Evolutionary conservation across 2,329 filamentous ascomycete genomes (phyloP).

Genomic region (Bipolaris victoriae): DNA sequence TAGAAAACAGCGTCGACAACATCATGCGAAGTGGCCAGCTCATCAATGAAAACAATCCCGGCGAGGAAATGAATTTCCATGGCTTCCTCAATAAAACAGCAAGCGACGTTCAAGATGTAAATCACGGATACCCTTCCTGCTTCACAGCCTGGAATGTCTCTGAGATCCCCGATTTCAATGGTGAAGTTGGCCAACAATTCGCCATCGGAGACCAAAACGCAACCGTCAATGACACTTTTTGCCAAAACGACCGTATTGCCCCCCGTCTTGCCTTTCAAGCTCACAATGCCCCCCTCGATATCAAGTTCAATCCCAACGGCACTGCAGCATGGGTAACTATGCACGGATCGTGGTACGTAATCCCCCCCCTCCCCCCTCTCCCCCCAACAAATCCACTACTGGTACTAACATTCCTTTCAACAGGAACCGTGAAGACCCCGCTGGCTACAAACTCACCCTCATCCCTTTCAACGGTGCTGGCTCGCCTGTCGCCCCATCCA

Average conservation of each 20-base stretch:
- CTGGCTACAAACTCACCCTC: constrained; percentile 59
- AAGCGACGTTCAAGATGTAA: constrained; percentile 54
- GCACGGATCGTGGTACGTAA: constrained; percentile 69
- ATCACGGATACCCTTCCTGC: constrained; percentile 75
- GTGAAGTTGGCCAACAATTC: constrained; percentile 58
- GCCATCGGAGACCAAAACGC: constrained; percentile 54
- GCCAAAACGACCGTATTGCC: constrained; percentile 48
- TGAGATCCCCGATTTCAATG: constrained; percentile 55
- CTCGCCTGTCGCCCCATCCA: constrained; percentile 51
- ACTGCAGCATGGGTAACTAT: constrained; percentile 70
- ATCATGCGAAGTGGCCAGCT: constrained; percentile 64
- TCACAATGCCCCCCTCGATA: constrained; percentile 74
- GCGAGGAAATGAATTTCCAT: constrained; percentile 75
- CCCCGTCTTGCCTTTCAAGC: constrained; percentile 66
- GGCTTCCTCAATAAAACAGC: constrained; percentile 64
- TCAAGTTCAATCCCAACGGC: constrained; percentile 68
- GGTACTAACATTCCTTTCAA: constrained; percentile 4
- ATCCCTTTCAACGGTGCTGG: constrained; percentile 55
- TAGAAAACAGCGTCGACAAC: constrained; percentile 75
- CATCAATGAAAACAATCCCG: constrained; percentile 72
- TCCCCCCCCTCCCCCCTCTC: background rate
- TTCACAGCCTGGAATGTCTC: constrained; percentile 68
- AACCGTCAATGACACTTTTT: constrained; percentile 57
- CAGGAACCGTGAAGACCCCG: constrained; percentile 55
- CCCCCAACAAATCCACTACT: background rate